Evolutionary conservation across 2,329 filamentous ascomycete species (phyloP).

Genomic region (Dryadomyces quercivorus): DNA sequence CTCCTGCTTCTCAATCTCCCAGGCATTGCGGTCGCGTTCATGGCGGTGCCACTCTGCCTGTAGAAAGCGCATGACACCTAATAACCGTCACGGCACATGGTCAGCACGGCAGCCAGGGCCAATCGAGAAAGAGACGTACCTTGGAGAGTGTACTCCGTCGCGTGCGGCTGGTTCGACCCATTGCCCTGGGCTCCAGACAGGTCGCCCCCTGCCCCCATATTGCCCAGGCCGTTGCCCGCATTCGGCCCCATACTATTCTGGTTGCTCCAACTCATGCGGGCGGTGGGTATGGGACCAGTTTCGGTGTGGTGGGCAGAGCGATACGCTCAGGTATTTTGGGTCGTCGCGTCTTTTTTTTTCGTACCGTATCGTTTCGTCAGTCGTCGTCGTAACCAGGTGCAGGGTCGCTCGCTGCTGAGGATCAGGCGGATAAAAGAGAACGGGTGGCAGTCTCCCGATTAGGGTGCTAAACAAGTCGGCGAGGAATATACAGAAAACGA

Average conservation of each 20-base stretch:
- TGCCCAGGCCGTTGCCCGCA: slow-evolving; percentile 24
- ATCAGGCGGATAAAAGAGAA: neutral
- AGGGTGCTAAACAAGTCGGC: neutral
- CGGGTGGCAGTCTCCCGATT: neutral
- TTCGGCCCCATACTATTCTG: slow-evolving; percentile 26
- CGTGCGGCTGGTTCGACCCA: slow-evolving; percentile 38
- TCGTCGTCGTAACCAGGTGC: neutral
- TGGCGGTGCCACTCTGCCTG: slow-evolving; percentile 99
- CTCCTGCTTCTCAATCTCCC: slow-evolving; percentile 98
- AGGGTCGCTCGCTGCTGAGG: neutral
- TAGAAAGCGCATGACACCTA: slow-evolving; percentile 96
- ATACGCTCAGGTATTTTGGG: neutral
- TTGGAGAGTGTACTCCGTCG: slow-evolving; percentile 51
- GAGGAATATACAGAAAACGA: neutral
- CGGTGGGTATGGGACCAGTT: neutral
- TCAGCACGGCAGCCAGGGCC: neutral
- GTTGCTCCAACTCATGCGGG: slow-evolving; percentile 11
- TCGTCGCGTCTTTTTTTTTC: neutral
- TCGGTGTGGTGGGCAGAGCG: too few species aligned
- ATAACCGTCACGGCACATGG: too few species aligned
- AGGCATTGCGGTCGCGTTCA: slow-evolving; percentile 92
- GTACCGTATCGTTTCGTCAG: neutral
- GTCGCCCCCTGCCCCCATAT: slow-evolving; percentile 29
- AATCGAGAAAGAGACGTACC: slow-evolving; percentile 18
- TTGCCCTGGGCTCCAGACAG: slow-evolving; percentile 32